Percentiles rank a stretch among this genome's conserved stretches.
phyloP scores from a whole-genome alignment of 805 yeast species.

The Helenozyma rhizophorensis region DNA sequence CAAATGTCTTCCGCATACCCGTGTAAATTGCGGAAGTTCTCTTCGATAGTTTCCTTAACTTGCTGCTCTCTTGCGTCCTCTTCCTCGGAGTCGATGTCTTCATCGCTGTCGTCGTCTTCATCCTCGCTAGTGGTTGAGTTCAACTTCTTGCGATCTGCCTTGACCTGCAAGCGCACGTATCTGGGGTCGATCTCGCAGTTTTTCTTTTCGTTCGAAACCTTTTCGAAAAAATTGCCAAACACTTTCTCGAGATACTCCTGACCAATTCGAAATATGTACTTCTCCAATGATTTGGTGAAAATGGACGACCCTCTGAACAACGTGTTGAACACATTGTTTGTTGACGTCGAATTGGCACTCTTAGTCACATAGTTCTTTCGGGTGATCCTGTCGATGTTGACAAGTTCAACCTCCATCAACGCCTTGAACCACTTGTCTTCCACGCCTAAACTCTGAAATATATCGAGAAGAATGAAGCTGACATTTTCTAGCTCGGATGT shows the following conservation, averaged over 20 bases:
- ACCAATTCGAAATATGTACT: conserved; percentile 72
- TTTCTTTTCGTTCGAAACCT: conserved; percentile 46
- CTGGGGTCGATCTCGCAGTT: conserved; percentile 81
- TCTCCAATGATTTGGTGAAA: conserved; percentile 76
- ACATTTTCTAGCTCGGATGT: conserved; percentile 48
- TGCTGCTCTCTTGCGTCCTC: conserved; percentile 30
- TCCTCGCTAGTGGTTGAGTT: conserved; percentile 9
- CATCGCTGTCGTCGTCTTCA: conserved; percentile 22
- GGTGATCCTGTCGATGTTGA: conserved; percentile 42
- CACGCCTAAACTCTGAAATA: conserved; percentile 64
- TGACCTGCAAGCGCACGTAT: conserved; percentile 39
- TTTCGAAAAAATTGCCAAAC: conserved; percentile 63
- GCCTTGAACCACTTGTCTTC: conserved; percentile 73
- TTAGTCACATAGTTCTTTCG: conserved; percentile 38
- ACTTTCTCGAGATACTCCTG: conserved; percentile 70
- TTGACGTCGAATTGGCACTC: conserved; percentile 21
- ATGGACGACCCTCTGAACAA: conserved; percentile 83
- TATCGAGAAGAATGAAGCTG: conserved; percentile 60
- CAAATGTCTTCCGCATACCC: conserved; percentile 57
- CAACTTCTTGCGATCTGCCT: conserved; percentile 22
- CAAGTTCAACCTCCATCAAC: conserved; percentile 64
- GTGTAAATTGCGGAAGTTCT: conserved; percentile 47
- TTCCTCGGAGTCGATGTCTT: conserved; percentile 23
- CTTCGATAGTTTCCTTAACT: conserved; percentile 34
- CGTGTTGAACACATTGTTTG: conserved; percentile 50